Evolutionary conservation across 2,329 filamentous ascomycete species (phyloP).

Genomic region (Apiospora rasikravindrae): DNA sequence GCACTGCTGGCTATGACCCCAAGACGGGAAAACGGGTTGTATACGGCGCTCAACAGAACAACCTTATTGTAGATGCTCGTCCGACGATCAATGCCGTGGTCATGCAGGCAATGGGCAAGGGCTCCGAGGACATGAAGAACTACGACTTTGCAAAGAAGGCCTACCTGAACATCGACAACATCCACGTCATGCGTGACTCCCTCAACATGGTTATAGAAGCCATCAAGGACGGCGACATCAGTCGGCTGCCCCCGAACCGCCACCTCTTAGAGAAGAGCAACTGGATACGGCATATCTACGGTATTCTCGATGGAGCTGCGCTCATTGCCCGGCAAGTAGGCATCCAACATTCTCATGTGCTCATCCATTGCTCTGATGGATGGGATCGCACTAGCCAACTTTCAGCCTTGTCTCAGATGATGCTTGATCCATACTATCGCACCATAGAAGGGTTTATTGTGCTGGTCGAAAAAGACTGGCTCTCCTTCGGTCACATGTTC

Average conservation of each 20-base stretch:
- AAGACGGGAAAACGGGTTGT: constrained; percentile 68
- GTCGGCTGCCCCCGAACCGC: constrained; percentile 78
- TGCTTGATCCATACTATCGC: constrained; percentile 93
- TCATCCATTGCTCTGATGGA: constrained; percentile 97
- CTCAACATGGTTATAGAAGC: constrained; percentile 86
- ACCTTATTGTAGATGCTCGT: constrained; percentile 93
- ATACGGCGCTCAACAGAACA: constrained; percentile 91
- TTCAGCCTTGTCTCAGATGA: constrained; percentile 87
- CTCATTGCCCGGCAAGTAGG: constrained; percentile 88
- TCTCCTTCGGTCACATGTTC: constrained; percentile 98
- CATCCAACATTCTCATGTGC: constrained; percentile 89
- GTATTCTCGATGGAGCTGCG: constrained; percentile 81
- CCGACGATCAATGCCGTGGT: constrained; percentile 93
- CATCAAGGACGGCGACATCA: constrained; percentile 90
- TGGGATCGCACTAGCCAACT: constrained; percentile 98
- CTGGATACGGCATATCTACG: constrained; percentile 89
- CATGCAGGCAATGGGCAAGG: constrained; percentile 91
- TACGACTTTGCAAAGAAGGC: constrained; percentile 91
- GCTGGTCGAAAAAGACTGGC: constrained; percentile 94
- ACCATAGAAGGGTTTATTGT: constrained; percentile 95
- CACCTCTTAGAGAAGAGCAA: constrained; percentile 82
- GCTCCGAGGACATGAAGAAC: constrained; percentile 97
- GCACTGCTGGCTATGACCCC: constrained; percentile 59
- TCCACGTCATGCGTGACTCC: constrained; percentile 96
- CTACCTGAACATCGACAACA: constrained; percentile 96